Conservation (phyloP, 2,329 filamentous ascomycete genomes). For the Oidium heveae region DNA sequence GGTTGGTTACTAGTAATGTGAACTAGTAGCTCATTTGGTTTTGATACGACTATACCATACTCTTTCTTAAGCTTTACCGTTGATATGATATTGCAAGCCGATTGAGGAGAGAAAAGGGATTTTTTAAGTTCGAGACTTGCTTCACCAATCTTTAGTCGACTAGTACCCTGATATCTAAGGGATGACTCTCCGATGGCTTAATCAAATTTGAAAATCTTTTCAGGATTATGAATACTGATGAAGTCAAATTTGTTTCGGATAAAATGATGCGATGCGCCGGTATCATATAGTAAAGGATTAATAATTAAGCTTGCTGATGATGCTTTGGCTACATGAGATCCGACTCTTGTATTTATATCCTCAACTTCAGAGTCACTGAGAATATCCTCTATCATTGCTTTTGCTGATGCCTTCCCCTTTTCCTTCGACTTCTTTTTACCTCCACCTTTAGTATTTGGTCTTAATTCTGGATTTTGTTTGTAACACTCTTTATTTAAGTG, state of each 20-base stretch:
- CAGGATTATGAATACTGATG: not conserved
- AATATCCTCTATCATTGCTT: not conserved
- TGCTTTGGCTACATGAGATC: not conserved
- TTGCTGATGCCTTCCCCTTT: not conserved
- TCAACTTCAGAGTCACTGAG: not conserved
- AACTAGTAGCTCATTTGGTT: not conserved
- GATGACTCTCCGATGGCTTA: too few species aligned
- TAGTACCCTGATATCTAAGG: too few species aligned
- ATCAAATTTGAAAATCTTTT: too few species aligned
- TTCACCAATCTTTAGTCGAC: too few species aligned
- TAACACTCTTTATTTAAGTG: not conserved
- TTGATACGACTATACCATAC: not conserved
- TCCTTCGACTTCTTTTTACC: not conserved
- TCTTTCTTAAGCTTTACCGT: not conserved
- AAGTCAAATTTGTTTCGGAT: not conserved
- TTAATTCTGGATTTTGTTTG: not conserved
- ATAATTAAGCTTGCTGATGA: not conserved
- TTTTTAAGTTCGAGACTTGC: too few species aligned
- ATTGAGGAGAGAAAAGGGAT: not conserved
- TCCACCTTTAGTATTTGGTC: not conserved
- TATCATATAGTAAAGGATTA: not conserved
- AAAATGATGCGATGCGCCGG: not conserved
- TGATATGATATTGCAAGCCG: not conserved
- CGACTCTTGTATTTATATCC: not conserved
- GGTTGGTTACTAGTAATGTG: not conserved